These are phyloP conservation scores for Rhizomucor pusillus DNA, from an alignment of 371 early-diverging fungal genomes.

Conservation along the genomic window DNA sequence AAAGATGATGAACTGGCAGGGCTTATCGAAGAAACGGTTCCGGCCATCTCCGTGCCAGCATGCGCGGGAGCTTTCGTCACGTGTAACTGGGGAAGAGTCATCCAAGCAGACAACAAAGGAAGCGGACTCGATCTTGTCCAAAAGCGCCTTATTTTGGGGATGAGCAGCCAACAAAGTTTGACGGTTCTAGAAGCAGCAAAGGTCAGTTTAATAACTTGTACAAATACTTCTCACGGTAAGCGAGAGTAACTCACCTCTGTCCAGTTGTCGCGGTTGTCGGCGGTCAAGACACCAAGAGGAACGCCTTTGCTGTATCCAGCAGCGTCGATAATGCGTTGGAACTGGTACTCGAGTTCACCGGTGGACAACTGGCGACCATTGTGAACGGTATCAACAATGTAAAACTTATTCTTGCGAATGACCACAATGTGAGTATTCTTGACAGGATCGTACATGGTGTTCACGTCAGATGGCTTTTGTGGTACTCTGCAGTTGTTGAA, in stretches of 20 bases:
- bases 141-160: constrained; percentile 64
- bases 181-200: constrained; percentile 39
- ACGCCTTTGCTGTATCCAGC: constrained; percentile 75
- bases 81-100: constrained; percentile 76
- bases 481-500: constrained; percentile 96
- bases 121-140: constrained; percentile 82
- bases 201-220: constrained; percentile 1
- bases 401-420: constrained; percentile 91
- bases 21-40: constrained; percentile 95
- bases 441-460: constrained; percentile 72
- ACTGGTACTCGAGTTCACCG: constrained; percentile 79
- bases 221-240: neutral
- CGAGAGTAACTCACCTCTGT: constrained; percentile 60
- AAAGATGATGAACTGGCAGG: constrained; percentile 89
- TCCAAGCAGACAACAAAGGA: constrained; percentile 89
- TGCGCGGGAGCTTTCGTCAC: constrained; percentile 76
- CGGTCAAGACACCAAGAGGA: constrained; percentile 85
- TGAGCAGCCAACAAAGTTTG: constrained; percentile 62
- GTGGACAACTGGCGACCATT: constrained; percentile 81
- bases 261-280: constrained; percentile 94
- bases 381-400: constrained; percentile 68
- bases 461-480: constrained; percentile 77
- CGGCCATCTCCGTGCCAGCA: constrained; percentile 95
- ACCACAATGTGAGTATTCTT: constrained; percentile 85
- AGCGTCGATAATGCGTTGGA: constrained; percentile 68